These are phyloP conservation scores for Trichoderma citrinoviride DNA, from an alignment of 2,329 filamentous ascomycete genomes.

Conservation along the genomic window DNA sequence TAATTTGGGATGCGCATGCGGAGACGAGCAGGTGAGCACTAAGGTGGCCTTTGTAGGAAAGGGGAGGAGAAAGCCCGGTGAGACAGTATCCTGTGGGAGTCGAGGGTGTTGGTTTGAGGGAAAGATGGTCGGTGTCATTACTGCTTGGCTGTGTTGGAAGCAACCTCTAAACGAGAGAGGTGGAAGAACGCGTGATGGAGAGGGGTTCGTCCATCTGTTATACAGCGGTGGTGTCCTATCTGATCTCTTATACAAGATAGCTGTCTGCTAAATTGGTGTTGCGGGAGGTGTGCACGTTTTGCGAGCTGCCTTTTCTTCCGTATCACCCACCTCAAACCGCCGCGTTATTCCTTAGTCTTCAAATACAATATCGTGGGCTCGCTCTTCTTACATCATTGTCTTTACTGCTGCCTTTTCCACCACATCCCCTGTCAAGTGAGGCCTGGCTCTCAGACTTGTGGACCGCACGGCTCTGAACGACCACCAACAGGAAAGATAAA, in stretches of 20 bases:
- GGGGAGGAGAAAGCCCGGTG: not conserved
- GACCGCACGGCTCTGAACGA: not conserved
- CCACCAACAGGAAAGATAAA: not conserved
- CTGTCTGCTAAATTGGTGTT: not conserved
- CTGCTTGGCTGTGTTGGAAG: not conserved
- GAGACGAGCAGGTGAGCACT: not conserved
- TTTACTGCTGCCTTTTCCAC: not conserved
- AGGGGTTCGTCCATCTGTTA: not conserved
- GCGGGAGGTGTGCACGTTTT: not conserved
- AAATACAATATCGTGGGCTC: not conserved
- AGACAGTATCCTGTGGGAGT: not conserved
- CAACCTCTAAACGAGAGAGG: not conserved
- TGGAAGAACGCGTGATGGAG: not conserved
- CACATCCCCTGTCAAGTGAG: not conserved
- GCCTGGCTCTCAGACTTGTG: not conserved
- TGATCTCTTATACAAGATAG: not conserved
- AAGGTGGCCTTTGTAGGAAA: not conserved
- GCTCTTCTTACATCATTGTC: not conserved
- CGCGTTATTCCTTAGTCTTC: not conserved
- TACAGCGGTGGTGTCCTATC: not conserved
- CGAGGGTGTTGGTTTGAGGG: not conserved
- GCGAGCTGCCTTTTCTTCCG: not conserved
- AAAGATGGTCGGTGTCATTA: not conserved
- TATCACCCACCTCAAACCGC: not conserved
- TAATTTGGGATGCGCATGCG: not conserved